phyloP scores from a whole-genome alignment of 1,284 basidiomycete species.

The Neonothopanus nambi region DNA sequence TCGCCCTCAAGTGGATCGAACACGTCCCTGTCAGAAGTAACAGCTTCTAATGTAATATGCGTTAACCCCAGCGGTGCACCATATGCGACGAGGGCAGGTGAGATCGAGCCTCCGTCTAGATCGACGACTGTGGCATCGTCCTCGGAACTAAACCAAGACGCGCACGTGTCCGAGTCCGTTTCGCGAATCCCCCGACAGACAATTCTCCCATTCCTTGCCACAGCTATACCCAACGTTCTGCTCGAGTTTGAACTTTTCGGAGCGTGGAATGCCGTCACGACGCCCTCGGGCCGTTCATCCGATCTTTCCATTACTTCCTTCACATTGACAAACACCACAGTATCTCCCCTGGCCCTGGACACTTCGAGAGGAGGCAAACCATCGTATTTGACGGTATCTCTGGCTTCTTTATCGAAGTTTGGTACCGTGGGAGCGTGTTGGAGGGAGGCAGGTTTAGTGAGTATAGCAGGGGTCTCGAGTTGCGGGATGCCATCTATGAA shows the following conservation, averaged over 20 bases:
- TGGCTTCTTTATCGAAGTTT: slow-evolving; percentile 61
- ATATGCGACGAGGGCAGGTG: slow-evolving; percentile 57
- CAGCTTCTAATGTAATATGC: slow-evolving; percentile 59
- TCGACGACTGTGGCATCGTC: slow-evolving; percentile 31
- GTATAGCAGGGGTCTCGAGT: slow-evolving; percentile 36
- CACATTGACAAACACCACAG: slow-evolving; percentile 48
- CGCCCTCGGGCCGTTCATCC: background rate
- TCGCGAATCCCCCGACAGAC: background rate
- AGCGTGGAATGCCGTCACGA: background rate
- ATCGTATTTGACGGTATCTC: slow-evolving; percentile 53
- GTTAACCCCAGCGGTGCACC: slow-evolving; percentile 61
- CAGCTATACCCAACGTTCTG: background rate
- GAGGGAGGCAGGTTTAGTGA: slow-evolving; percentile 45
- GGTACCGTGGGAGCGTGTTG: slow-evolving; percentile 59
- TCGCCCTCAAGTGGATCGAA: slow-evolving; percentile 50
- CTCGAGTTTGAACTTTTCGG: too few relatives aligned
- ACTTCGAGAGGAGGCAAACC: slow-evolving; percentile 64
- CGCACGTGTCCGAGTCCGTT: background rate
- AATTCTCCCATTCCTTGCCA: background rate
- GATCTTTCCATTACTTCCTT: slow-evolving; percentile 15
- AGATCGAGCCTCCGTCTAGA: slow-evolving; percentile 42
- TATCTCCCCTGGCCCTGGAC: slow-evolving; percentile 22
- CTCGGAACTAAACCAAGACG: too few relatives aligned
- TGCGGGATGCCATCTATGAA: slow-evolving; percentile 72
- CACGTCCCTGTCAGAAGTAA: slow-evolving; percentile 66